Percentiles rank a stretch among this genome's conserved stretches.
These are phyloP conservation scores for Aspergillus transmontanensis DNA, from an alignment of 2,329 filamentous ascomycete species.

Conservation along the genomic window DNA sequence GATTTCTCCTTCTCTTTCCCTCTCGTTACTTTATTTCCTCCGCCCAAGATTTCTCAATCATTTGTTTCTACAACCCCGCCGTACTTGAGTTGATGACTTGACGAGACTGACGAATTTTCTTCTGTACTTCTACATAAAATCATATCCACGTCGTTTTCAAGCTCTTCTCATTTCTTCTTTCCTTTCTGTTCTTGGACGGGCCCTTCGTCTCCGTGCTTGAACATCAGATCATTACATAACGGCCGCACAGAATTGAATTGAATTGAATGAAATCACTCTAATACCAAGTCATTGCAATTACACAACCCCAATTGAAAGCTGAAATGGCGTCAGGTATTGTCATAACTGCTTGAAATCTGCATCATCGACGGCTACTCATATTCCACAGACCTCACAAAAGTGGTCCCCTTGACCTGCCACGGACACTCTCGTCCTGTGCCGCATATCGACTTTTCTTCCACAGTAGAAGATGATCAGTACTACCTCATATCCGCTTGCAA, in stretches of 20 bases:
- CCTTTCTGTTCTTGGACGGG: conserved; percentile 14
- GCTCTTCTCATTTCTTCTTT: conserved; percentile 4
- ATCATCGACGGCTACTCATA: conserved; percentile 7
- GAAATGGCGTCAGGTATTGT: conserved; percentile 29
- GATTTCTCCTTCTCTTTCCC: conserved; percentile 14
- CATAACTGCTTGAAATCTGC: background rate
- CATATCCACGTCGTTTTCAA: conserved; percentile 18
- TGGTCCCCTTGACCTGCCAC: conserved; percentile 90
- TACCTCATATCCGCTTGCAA: conserved; percentile 94
- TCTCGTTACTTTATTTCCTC: conserved; percentile 9
- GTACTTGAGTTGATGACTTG: conserved; percentile 39
- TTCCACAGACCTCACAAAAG: conserved; percentile 50
- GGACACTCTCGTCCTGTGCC: conserved; percentile 91
- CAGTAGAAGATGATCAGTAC: conserved; percentile 80
- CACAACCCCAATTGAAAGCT: conserved; percentile 9
- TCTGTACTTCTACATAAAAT: conserved; percentile 34
- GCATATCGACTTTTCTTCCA: conserved; percentile 84
- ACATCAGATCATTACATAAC: conserved; percentile 15
- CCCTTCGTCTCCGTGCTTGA: conserved; percentile 14
- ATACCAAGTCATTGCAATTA: background rate
- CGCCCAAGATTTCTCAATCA: conserved; percentile 10
- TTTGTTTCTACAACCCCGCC: conserved; percentile 21
- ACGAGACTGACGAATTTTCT: conserved; percentile 45
- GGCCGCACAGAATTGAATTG: conserved; percentile 21
- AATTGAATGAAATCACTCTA: conserved; percentile 13